Base-by-base conservation (phyloP, 1,139 yeast genomes). In the Candida frijolesensis region DNA sequence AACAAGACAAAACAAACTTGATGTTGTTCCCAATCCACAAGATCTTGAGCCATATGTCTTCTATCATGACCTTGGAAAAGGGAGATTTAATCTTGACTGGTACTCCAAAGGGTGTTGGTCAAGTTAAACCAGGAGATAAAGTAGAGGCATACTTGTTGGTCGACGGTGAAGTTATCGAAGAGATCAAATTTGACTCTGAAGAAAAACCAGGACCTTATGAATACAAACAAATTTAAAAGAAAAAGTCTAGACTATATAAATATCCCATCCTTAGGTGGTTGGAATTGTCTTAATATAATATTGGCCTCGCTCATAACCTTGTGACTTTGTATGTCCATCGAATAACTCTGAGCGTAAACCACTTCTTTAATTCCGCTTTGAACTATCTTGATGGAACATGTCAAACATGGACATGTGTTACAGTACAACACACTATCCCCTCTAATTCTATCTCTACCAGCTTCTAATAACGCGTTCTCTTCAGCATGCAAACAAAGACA, bases 31-130 rank as follows among this genome's bases (percentile, higher is more conserved):
- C 92, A 45, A 84, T 94, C 61, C 95, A 92, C 60, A 79, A 82
- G 58, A 85, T 95, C 55, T 75, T 94, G 57, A 80, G 88, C 51
- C 83, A 88, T 51, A 87, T 92, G 84, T 88, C 97, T 9, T 72
- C 85, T 15, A 85, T 90, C 59, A 92, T 94, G 95, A 89, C 97
- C 2, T 75, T 94, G 52, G 84, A 91, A 60, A 86, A 90, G 53
- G 97, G 97, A 22, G 98, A 94, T 64, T 79, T 94, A 59, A 86
- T 94, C 52, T 76, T 92, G 53, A 94, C 98, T 0, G 99, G 99
- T 12, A 94, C 99, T 1, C 99, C 99, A 43, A 90, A 92, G 68
- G 99, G 99, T n/a, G 99, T 94, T 10, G 97, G 98, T 11, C 74
- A 79, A 37, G 72, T 92, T 45, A 70, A 66, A 9, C 87, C 96